Evolutionary conservation across 768 basidiomycete genomes (phyloP), one percentile per base, ranked within the genome.

Genomic region (Astraeus odoratus): DNA sequence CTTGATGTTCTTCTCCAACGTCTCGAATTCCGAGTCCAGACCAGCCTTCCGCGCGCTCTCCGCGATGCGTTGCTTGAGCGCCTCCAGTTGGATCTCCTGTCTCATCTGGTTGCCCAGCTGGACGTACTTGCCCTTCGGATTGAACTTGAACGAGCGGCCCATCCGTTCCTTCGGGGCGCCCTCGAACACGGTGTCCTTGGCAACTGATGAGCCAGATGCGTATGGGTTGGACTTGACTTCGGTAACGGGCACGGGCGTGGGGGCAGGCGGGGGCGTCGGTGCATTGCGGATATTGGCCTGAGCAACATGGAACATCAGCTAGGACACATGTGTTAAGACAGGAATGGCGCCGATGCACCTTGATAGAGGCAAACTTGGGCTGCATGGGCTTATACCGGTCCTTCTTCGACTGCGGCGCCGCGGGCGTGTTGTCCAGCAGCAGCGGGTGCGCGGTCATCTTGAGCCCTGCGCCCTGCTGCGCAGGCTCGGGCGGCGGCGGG

Each of bases 351-450:
- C 36, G 25, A 54, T 70, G 39, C 16, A 83, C 89, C 71, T 86
- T 92, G 65, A 95, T 93, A 3, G 91, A 90, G 0, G 94, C 89
- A 63, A 98, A 99, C 65, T 99, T 99, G 40, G 96, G 96, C 51
- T 94, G 93, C 94, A 99, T 97, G 15, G 95, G 92, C 61, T 94
- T 95, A 67, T 96, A 96, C 50, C 86, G 70, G 63, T 96, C 90
- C 64, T 94, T 91, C 67, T 87, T 88, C 22, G 82, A 83, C 64
- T 83, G 82, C 3, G 75, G 76, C 3, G 74, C 67, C 3, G 67
- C 57, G 6, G 77, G 70, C 3, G 59, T 63, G 4, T 70, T 75
- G 36, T 92, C 89, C 29, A 93, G 72, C 20, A 95, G 64, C 19
- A 93, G 69, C 2, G 91, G 91, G 61, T 94, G 91, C 0, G 90